Conservation (phyloP, 768 basidiomycete species). For the Lactarius quietus region DNA sequence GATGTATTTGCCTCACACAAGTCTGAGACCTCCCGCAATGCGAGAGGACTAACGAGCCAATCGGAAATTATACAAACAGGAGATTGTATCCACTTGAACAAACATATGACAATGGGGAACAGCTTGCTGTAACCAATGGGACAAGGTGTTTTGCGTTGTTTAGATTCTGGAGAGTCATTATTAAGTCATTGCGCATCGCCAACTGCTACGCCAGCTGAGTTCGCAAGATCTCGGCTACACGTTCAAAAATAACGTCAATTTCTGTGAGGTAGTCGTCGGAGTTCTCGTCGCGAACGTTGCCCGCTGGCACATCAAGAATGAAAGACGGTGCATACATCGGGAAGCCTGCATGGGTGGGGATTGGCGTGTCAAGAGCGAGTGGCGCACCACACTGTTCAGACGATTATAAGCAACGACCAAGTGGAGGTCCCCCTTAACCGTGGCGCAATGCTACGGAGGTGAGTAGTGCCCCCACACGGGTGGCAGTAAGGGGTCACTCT, state of each 20-base stretch:
- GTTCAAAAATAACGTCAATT: slow-evolving; percentile 37
- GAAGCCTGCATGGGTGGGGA: slow-evolving; percentile 75
- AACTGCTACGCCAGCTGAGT: background rate
- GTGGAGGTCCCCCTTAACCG: background rate
- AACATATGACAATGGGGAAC: background rate
- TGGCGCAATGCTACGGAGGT: slow-evolving; percentile 68
- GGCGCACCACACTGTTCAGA: slow-evolving; percentile 48
- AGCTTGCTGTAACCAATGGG: background rate
- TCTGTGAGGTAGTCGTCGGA: slow-evolving; percentile 49
- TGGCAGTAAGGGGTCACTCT: background rate
- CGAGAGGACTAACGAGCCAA: background rate
- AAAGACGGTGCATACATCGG: slow-evolving; percentile 78
- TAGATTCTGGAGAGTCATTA: background rate
- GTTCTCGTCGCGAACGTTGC: slow-evolving; percentile 75
- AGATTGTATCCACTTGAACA: background rate
- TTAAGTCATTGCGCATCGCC: no score
- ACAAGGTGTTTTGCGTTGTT: no score
- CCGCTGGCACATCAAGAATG: slow-evolving; percentile 67
- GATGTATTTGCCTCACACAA: background rate
- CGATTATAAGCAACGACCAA: slow-evolving; percentile 4
- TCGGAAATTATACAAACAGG: background rate
- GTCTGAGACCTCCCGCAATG: background rate
- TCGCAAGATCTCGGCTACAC: slow-evolving; percentile 23
- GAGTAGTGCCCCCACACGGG: slow-evolving; percentile 78
- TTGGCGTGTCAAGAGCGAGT: slow-evolving; percentile 54